phyloP scores from a whole-genome alignment of 2,329 filamentous ascomycete genomes.

The Fusarium udum region DNA sequence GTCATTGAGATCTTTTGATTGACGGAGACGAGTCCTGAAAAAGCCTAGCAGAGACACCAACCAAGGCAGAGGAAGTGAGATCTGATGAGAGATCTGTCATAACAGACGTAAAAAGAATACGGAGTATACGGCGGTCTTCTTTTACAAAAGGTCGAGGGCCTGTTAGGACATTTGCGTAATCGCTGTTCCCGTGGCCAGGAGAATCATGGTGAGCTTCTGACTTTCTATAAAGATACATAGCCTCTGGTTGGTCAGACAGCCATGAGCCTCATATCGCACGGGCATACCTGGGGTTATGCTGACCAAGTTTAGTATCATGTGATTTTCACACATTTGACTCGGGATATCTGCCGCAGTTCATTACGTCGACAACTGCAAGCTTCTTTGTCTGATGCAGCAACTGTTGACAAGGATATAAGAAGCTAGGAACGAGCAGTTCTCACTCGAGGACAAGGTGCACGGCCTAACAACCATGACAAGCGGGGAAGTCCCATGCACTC shows the following conservation, averaged over 20 bases:
- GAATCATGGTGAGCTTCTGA: neutral
- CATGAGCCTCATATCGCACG: neutral
- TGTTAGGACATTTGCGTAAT: neutral
- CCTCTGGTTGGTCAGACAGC: neutral
- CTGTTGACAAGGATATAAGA: slow-evolving; percentile 2
- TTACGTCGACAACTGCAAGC: slow-evolving; percentile 24
- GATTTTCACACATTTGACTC: neutral
- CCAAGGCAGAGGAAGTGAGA: slow-evolving; percentile 32
- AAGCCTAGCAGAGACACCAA: slow-evolving; percentile 20
- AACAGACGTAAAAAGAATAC: neutral
- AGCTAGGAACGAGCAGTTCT: neutral
- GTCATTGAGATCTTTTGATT: slow-evolving; percentile 14
- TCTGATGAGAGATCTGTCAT: slow-evolving; percentile 31
- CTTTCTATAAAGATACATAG: neutral
- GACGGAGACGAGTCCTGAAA: slow-evolving; percentile 4
- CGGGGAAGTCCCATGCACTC: slow-evolving; percentile 24
- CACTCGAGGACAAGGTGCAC: slow-evolving; percentile 6
- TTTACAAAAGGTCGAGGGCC: neutral
- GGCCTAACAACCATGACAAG: slow-evolving; percentile 12
- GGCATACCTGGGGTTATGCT: neutral
- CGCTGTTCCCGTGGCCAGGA: neutral
- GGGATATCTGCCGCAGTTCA: neutral
- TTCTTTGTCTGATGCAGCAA: neutral
- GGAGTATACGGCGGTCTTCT: neutral
- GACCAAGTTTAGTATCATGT: neutral